phyloP scores from a whole-genome alignment of 257 asterid species.

The Solanum ahanhuiri region DNA sequence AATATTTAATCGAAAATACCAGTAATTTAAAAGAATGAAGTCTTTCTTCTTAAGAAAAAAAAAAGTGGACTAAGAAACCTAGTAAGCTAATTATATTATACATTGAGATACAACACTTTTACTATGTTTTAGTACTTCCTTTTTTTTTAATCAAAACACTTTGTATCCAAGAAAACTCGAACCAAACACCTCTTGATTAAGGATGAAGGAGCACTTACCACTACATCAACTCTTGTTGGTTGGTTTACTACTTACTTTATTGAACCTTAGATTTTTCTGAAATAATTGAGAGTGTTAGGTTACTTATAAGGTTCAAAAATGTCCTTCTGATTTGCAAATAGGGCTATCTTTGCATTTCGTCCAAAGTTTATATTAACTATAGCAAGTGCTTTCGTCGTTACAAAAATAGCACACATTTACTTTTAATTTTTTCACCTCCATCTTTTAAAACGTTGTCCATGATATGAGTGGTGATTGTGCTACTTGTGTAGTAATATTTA shows the following conservation, averaged over 20 bases:
- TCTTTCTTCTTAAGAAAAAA: no score
- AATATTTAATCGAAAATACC: no score
- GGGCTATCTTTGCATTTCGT: neutral
- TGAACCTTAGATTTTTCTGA: neutral
- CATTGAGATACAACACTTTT: neutral
- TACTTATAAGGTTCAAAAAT: neutral
- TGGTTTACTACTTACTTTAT: neutral
- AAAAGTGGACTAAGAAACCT: neutral
- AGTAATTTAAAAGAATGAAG: no score
- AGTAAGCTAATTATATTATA: neutral
- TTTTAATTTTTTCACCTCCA: neutral
- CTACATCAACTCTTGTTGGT: no score
- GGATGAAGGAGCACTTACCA: neutral
- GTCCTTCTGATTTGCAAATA: neutral
- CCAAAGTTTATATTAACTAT: neutral
- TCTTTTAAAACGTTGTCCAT: neutral
- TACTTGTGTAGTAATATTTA: neutral
- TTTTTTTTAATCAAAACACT: no score
- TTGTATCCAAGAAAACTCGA: rapidly evolving
- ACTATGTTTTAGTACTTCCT: neutral
- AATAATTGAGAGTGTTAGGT: neutral
- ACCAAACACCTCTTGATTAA: neutral
- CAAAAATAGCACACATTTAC: neutral
- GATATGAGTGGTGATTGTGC: neutral
- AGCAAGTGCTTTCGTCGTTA: neutral